These are phyloP conservation scores for Citrullus mucosospermus DNA, from an alignment of 306 rosid species.

Conservation along the genomic window DNA sequence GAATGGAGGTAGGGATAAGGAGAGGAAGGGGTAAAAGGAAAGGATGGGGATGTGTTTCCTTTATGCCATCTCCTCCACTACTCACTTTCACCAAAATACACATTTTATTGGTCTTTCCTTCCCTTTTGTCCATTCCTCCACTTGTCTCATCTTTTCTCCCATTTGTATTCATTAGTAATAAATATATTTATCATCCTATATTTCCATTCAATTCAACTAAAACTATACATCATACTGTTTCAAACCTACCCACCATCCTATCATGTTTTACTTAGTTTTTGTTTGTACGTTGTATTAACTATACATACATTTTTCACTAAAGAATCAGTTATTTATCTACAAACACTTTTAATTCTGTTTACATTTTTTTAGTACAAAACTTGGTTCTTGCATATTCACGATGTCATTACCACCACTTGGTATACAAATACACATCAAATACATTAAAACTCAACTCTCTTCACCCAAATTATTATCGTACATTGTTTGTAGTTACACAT, in stretches of 20 bases:
- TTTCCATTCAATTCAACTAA: neutral
- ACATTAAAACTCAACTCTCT: neutral
- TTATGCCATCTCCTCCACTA: conserved; percentile 12
- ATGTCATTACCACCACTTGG: neutral
- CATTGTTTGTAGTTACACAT: neutral
- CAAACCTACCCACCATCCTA: neutral
- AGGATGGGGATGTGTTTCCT: conserved; percentile 8
- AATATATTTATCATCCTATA: neutral
- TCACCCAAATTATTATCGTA: too few species aligned
- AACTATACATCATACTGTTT: neutral
- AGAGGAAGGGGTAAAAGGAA: neutral
- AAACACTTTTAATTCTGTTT: too few species aligned
- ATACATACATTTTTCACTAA: neutral
- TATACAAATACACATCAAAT: neutral
- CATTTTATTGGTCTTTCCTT: conserved; percentile 5
- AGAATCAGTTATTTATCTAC: too few species aligned
- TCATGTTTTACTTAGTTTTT: neutral
- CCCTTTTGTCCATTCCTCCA: conserved; percentile 20
- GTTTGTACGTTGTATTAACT: neutral
- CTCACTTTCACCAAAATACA: conserved; percentile 24
- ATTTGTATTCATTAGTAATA: neutral
- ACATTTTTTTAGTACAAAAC: too few species aligned
- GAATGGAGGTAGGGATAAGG: neutral
- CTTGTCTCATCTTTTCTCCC: conserved; percentile 1
- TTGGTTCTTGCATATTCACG: too few species aligned